Base-by-base conservation (phyloP, 495 filamentous ascomycete species). In the Talaromyces adpressus region DNA sequence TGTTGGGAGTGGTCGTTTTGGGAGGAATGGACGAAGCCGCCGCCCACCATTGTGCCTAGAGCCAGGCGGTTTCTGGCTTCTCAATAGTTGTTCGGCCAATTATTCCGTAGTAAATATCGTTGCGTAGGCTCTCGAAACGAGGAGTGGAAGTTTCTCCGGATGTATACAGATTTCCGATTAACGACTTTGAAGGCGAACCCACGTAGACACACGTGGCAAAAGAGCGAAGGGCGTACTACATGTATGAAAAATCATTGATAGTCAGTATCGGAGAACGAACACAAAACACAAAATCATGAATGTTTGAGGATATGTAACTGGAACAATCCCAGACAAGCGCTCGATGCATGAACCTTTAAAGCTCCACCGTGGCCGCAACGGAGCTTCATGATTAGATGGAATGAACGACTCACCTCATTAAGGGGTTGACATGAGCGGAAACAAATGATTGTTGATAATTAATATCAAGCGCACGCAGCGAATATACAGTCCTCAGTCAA, bases 1-100 rank as follows among this genome's bases (percentile, higher is more conserved):
- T 84, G 86, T 67, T 89, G 85, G 3, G 85, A 87, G 11, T 90
- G 89, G 18, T 88, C 82, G 77, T 90, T 87, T 81, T 85, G 9
- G 84, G 87, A 16, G 9, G 60, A 62, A 27, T 52, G 60, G n/a
- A 47, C 60, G 45, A 53, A 62, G 1, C 88, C 67, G 41, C 80
- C 72, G 73, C 89, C 90, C 61, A 88, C 85, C 89, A 90, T 91
- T 59, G 78, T 76, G 39, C 27, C 16, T 18, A 9, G 8, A n/a
- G 7, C 16, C 20, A 20, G n/a, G 14, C n/a, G 4, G 4, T n/a
- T 27, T 11, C 51, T 29, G 22, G 51, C 51, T 54, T 2, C 1
- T 54, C 23, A 14, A 49, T 20, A 7, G 1, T 18, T 9, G n/a
- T 20, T 20, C 7, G n/a, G 45, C 45, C 16, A 49, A 49, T 7